Evolutionary conservation across 2,329 filamentous ascomycete species (phyloP).

Genomic region (Clonostachys chloroleuca): DNA sequence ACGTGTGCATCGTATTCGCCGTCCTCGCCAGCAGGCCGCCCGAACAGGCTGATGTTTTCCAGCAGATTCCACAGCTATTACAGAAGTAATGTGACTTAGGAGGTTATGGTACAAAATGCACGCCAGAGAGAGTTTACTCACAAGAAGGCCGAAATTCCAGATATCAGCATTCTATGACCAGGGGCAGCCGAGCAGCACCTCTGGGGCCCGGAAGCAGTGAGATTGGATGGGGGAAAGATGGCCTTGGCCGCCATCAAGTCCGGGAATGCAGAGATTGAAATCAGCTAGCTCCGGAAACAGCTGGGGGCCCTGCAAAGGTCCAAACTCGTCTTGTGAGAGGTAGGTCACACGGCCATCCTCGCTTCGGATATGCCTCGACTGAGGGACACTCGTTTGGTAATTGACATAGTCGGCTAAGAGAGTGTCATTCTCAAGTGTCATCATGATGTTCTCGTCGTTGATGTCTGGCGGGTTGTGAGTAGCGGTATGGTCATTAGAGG

Average conservation of each 20-base stretch:
- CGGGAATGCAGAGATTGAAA: slow-evolving; percentile 9
- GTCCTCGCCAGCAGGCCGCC: slow-evolving; percentile 6
- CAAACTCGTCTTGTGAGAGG: slow-evolving; percentile 9
- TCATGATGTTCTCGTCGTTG: slow-evolving; percentile 13
- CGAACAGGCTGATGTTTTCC: slow-evolving; percentile 10
- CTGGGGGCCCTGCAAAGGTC: slow-evolving; percentile 3
- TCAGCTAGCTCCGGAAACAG: slow-evolving; percentile 9
- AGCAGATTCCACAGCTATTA: slow-evolving; percentile 15
- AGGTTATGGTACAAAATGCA: too few relatives aligned
- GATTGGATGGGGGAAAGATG: slow-evolving; percentile 11
- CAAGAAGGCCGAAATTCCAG: slow-evolving; percentile 12
- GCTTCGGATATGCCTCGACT: slow-evolving; percentile 3
- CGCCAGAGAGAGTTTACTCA: not conserved
- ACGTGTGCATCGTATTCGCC: slow-evolving; percentile 13
- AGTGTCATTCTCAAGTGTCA: slow-evolving; percentile 9
- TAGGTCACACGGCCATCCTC: slow-evolving; percentile 8
- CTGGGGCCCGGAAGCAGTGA: slow-evolving; percentile 13
- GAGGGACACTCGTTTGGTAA: not conserved
- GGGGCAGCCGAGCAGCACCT: slow-evolving; percentile 13
- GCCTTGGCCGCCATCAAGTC: slow-evolving; percentile 1
- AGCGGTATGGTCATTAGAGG: not conserved
- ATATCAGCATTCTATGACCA: slow-evolving; percentile 11
- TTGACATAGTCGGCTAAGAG: slow-evolving; percentile 6
- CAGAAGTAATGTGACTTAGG: too few relatives aligned
- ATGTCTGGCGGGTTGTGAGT: slow-evolving; percentile 5